Conservation (phyloP, 768 basidiomycete genomes). For the Xerocomellus dryophilus region DNA sequence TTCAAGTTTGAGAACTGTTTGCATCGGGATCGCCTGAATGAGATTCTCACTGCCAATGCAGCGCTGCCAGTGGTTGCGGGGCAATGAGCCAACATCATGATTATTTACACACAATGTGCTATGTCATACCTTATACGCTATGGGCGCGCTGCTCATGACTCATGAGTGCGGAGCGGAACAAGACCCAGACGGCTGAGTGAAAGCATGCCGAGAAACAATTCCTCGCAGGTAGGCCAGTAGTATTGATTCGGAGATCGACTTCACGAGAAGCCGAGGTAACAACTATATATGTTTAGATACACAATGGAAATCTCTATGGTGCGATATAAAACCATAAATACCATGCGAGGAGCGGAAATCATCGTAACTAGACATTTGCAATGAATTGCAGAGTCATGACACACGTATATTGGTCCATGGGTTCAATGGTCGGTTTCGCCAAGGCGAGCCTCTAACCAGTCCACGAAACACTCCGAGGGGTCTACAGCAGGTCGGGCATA, state of each 20-base stretch:
- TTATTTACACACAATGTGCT: not conserved
- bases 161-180: not conserved
- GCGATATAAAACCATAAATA: not conserved
- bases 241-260: not conserved
- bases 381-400: not conserved
- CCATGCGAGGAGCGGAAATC: not conserved
- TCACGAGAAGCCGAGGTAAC: no score
- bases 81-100: not conserved
- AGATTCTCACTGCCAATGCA: slow-evolving; percentile 46
- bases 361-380: not conserved
- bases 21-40: slow-evolving; percentile 65
- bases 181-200: not conserved
- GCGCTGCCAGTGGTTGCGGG: slow-evolving; percentile 3
- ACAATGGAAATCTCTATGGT: not conserved
- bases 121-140: not conserved
- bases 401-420: slow-evolving; percentile 1
- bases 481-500: slow-evolving; percentile 31
- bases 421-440: slow-evolving; percentile 18
- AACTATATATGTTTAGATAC: not conserved
- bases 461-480: slow-evolving; percentile 31
- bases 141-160: not conserved
- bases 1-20: slow-evolving; percentile 70
- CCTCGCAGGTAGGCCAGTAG: not conserved
- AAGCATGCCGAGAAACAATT: not conserved
- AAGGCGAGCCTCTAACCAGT: slow-evolving; percentile 44